Conservation (phyloP, 1,284 basidiomycete genomes). For the Cryptococcus amylolentus region DNA sequence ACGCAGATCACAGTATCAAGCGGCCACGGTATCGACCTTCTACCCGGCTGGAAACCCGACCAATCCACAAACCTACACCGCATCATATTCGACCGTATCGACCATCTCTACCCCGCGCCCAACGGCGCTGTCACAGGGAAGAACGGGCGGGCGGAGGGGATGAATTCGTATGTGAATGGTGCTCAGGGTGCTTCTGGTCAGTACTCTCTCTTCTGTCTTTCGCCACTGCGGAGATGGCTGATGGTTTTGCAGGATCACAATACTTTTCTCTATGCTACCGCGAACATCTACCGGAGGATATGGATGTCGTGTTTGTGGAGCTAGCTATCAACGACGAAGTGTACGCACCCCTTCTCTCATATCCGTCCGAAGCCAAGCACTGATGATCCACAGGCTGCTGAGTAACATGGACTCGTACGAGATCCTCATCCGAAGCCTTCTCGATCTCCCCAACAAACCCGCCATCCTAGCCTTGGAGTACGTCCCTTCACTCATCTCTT, state of each 20-base stretch:
- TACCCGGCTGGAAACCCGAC: constrained; percentile 18
- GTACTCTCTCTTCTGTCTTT: not conserved
- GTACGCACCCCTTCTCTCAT: constrained; percentile 7
- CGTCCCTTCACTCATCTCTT: not conserved
- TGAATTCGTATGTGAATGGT: constrained; percentile 33
- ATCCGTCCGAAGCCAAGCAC: too few relatives aligned
- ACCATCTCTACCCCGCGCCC: constrained; percentile 29
- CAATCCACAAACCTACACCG: constrained; percentile 30
- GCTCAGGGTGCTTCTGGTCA: constrained; percentile 36
- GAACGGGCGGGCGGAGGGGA: constrained; percentile 7
- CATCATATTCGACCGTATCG: constrained; percentile 38
- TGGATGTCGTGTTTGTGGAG: constrained; percentile 37
- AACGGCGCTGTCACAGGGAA: constrained; percentile 10
- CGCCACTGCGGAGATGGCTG: too few relatives aligned
- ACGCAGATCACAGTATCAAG: constrained; percentile 21
- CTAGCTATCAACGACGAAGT: constrained; percentile 40
- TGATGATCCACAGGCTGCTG: constrained; percentile 9
- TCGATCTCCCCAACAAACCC: constrained; percentile 35
- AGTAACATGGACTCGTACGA: constrained; percentile 33
- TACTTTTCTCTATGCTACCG: constrained; percentile 36
- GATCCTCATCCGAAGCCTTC: constrained; percentile 28
- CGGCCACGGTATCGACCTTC: constrained; percentile 24
- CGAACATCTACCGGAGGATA: constrained; percentile 33
- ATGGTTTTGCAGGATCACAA: constrained; percentile 19
- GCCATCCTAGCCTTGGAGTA: constrained; percentile 38